phyloP scores from a whole-genome alignment of 306 rosid species.

The Medicago lupulina region DNA sequence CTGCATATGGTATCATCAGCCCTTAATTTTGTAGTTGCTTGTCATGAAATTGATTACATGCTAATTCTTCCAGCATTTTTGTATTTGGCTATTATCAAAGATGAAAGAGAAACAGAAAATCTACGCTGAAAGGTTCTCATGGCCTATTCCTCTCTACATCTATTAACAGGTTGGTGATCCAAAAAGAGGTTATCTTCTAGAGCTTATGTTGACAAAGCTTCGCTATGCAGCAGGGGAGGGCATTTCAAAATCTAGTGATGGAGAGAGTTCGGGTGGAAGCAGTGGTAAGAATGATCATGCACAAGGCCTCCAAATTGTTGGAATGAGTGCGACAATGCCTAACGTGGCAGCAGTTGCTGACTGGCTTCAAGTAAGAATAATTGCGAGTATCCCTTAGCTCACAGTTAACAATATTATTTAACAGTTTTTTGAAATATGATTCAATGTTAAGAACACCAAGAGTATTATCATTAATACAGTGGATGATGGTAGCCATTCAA shows the following conservation, averaged over 20 bases:
- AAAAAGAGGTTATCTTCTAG: slow-evolving; percentile 92
- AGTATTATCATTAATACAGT: background rate
- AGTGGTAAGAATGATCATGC: slow-evolving; percentile 88
- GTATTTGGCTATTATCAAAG: slow-evolving; percentile 33
- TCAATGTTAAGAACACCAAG: background rate
- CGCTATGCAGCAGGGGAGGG: slow-evolving; percentile 99
- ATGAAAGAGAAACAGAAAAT: slow-evolving; percentile 36
- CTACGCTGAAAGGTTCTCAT: slow-evolving; percentile 41
- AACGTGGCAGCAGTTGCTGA: slow-evolving; percentile 97
- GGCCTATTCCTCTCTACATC: slow-evolving; percentile 39
- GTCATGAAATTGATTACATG: slow-evolving; percentile 29
- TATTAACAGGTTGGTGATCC: slow-evolving; percentile 91
- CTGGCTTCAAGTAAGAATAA: slow-evolving; percentile 90
- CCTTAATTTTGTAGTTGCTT: slow-evolving; percentile 30
- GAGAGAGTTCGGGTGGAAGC: slow-evolving; percentile 91
- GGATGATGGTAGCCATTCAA: background rate
- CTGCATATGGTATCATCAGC: slow-evolving; percentile 82
- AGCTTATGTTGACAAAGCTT: slow-evolving; percentile 96
- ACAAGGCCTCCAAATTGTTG: slow-evolving; percentile 92
- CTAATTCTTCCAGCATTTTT: slow-evolving; percentile 8
- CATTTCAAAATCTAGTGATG: slow-evolving; percentile 75
- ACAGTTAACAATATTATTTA: slow-evolving; percentile 6
- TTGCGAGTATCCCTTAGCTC: slow-evolving; percentile 18
- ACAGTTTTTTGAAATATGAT: background rate
- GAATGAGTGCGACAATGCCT: slow-evolving; percentile 99